phyloP scores from a whole-genome alignment of 2,329 filamentous ascomycete genomes.

The Claviceps sp. region DNA sequence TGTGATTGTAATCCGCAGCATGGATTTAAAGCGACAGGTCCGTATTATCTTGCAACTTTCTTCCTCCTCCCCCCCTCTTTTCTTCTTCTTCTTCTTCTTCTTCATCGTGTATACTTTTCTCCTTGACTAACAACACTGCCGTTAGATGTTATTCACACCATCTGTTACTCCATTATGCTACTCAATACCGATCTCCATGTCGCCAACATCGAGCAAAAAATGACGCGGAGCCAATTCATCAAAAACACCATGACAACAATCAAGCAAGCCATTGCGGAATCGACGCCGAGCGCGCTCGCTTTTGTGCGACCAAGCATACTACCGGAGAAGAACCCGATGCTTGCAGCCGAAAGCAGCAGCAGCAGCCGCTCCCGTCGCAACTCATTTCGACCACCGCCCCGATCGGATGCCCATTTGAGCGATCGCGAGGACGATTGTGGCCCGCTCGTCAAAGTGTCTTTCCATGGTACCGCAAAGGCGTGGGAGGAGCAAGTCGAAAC shows the following conservation, averaged over 20 bases:
- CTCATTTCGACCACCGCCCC: conserved; percentile 38
- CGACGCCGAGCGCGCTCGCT: conserved; percentile 42
- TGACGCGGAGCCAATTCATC: conserved; percentile 89
- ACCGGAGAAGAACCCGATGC: conserved; percentile 25
- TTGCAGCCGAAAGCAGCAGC: conserved; percentile 24
- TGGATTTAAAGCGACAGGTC: conserved; percentile 80
- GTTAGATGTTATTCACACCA: conserved; percentile 81
- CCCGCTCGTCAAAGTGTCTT: conserved; percentile 64
- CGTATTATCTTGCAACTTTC: conserved; percentile 16
- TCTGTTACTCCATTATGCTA: conserved; percentile 89
- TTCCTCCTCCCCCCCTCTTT: not conserved
- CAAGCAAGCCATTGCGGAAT: conserved; percentile 59
- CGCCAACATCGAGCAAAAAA: conserved; percentile 90
- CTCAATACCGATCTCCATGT: conserved; percentile 93
- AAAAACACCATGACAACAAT: conserved; percentile 94
- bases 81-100: not conserved
- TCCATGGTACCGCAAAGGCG: conserved; percentile 58
- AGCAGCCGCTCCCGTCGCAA: conserved; percentile 28
- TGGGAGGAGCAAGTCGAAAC: conserved; percentile 86
- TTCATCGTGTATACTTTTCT: not conserved
- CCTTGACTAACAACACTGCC: not conserved
- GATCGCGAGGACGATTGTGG: conserved; percentile 46
- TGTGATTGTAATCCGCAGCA: conserved; percentile 86
- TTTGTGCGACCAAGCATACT: conserved; percentile 48
- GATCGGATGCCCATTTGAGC: conserved; percentile 28